These are phyloP conservation scores for Elaeis guineensis DNA, from an alignment of 176 grass and related monocot species.

Conservation along the genomic window DNA sequence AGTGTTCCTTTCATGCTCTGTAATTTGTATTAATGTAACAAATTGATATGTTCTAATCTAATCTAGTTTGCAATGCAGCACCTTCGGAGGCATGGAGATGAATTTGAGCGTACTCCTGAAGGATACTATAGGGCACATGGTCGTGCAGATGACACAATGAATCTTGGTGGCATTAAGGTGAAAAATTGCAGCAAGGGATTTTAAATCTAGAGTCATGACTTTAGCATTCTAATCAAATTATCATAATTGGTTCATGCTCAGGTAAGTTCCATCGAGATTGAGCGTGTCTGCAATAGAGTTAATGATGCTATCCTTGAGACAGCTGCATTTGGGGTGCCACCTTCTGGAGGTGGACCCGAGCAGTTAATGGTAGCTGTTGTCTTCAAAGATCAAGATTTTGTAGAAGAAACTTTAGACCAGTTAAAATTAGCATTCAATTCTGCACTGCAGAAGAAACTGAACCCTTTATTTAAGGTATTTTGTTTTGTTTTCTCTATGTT, in stretches of 20 bases:
- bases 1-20: neutral
- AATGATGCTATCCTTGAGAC: constrained; percentile 68
- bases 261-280: constrained; percentile 93
- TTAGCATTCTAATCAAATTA: neutral
- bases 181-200: neutral
- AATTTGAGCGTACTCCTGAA: constrained; percentile 60
- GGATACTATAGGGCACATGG: constrained; percentile 84
- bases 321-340: constrained; percentile 79
- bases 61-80: constrained; percentile 31
- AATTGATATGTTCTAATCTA: neutral
- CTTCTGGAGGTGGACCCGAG: constrained; percentile 72
- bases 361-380: constrained; percentile 72
- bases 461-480: constrained; percentile 85
- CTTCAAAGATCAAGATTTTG: constrained; percentile 45
- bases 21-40: neutral
- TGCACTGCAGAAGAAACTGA: constrained; percentile 81
- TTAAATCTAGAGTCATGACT: neutral
- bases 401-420: constrained; percentile 40
- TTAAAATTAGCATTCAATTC: constrained; percentile 60
- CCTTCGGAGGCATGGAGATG: constrained; percentile 88
- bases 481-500: neutral
- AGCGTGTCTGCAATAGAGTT: constrained; percentile 78
- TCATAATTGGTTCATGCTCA: constrained; percentile 24
- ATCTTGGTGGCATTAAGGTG: constrained; percentile 98
- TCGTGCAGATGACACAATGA: constrained; percentile 93